Conservation (phyloP, 148 eudicot genomes). For the Polygonum maritimum region DNA sequence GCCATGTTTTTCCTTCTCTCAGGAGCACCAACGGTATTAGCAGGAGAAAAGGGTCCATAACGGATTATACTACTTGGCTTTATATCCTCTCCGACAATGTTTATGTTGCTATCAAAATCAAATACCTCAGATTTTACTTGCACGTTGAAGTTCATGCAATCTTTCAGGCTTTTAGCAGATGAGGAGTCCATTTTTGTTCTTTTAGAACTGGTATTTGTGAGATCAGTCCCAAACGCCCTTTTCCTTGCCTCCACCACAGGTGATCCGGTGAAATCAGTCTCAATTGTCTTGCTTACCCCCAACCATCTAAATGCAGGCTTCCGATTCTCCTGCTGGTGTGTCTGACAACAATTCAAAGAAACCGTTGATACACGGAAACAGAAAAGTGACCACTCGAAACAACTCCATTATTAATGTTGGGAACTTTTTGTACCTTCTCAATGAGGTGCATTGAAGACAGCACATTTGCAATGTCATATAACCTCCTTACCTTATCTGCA, state of each 20-base stretch:
- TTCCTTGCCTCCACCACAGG: conserved; percentile 45
- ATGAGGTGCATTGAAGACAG: conserved; percentile 86
- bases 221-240: conserved; percentile 75
- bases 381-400: neutral
- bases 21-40: conserved; percentile 20
- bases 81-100: conserved; percentile 2
- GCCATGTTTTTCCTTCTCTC: neutral
- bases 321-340: conserved; percentile 68
- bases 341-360: conserved; percentile 27
- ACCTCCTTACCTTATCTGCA: conserved; percentile 94
- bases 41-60: conserved; percentile 87
- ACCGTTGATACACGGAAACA: neutral
- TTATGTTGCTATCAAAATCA: neutral
- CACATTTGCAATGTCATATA: conserved; percentile 95
- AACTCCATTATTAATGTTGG: neutral
- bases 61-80: conserved; percentile 20
- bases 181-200: conserved; percentile 38
- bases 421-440: conserved; percentile 54
- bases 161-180: conserved; percentile 16
- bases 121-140: conserved; percentile 8
- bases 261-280: conserved; percentile 16
- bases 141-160: neutral
- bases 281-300: conserved; percentile 40
- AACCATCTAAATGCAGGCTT: conserved; percentile 95
- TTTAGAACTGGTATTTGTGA: conserved; percentile 48